Evolutionary conservation across 208 protist genomes (phyloP), one percentile per base, ranked within the genome.

Genomic region (Porcisia deanei): DNA sequence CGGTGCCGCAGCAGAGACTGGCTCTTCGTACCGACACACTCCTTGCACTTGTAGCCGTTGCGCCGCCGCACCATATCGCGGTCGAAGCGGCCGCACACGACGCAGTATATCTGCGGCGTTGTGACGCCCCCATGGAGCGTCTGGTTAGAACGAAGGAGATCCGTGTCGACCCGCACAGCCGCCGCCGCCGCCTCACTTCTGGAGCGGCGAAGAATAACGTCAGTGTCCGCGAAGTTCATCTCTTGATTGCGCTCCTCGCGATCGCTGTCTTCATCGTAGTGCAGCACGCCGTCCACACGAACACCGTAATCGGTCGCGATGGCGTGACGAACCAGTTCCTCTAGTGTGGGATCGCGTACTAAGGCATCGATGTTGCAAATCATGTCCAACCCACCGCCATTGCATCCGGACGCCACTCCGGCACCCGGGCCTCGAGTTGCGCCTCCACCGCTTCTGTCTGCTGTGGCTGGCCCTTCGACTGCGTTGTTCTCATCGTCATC

Each of bases 1-100:
- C 79, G 85, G 37, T 54, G 70, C 34, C 88, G 88, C 72, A 95
- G 82, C 72, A 95, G 78, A 22, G 79, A 74, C 72, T 93, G 85
- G 58, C 91, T 93, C 85, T 95, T 93, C 7, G 80, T 84, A 9
- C 91, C 91, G 43, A 95, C 86, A 58, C 91, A 95, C 71, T 93
- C 88, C 65, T 84, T 86, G 67, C 91, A 95, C 79, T 95, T 95
- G 81, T 91, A 93, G 2, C 91, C 91, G 76, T 90, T 91, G 53
- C 84, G 82, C 16, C 91, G 88, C 25, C 85, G 79, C 60, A 93
- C 88, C 88, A 95, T 91, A 65, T 95, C 88, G 22, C 88, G 82
- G 53, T 95, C 91, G 69, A 92, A 93, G 47, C 91, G 88, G 58
- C 91, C 88, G 71, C 91, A 95, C 67, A 95, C 91, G 22, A 95